Evolutionary conservation across 192 early-diverging fungal genomes (phyloP).

Genomic region (Kappamyces sp.): DNA sequence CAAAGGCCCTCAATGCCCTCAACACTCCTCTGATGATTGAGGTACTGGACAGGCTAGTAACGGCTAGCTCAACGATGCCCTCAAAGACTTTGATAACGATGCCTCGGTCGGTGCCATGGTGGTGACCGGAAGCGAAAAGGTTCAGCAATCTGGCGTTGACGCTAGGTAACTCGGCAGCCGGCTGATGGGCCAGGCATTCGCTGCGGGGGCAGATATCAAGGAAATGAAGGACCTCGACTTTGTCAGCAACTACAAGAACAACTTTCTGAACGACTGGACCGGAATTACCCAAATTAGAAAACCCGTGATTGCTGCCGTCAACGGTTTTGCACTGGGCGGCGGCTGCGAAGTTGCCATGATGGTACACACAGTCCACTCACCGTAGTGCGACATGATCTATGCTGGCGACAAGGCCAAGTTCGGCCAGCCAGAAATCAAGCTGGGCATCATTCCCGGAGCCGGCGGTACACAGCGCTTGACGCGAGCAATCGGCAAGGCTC

Average conservation of each 20-base stretch:
- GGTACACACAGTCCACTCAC: conserved; percentile 50
- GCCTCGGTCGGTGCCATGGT: conserved; percentile 81
- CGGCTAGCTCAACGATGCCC: conserved; percentile 82
- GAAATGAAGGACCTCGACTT: conserved; percentile 91
- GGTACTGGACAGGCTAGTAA: too few relatives aligned
- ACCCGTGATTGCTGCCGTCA: conserved; percentile 96
- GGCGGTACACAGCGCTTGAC: conserved; percentile 67
- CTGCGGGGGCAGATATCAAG: conserved; percentile 99
- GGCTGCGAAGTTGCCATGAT: conserved; percentile 99
- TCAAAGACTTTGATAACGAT: conserved; percentile 73
- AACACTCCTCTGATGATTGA: conserved; percentile 88
- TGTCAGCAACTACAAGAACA: conserved; percentile 79
- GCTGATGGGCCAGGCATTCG: too few relatives aligned
- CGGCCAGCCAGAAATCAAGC: conserved; percentile 98
- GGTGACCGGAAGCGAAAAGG: conserved; percentile 88
- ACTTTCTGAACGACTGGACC: conserved; percentile 94
- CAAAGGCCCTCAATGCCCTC: conserved; percentile 95
- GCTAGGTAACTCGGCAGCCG: too few relatives aligned
- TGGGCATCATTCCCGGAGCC: conserved; percentile 90
- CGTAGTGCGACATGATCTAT: conserved; percentile 85
- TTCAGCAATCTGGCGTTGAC: too few relatives aligned
- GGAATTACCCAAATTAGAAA: conserved; percentile 87
- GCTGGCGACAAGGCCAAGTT: conserved; percentile 95
- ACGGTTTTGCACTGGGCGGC: conserved; percentile 96
- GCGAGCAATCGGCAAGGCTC: conserved; percentile 92